Conservation (phyloP, 2,329 filamentous ascomycete species). For the Trichophyton schoenleinii region DNA sequence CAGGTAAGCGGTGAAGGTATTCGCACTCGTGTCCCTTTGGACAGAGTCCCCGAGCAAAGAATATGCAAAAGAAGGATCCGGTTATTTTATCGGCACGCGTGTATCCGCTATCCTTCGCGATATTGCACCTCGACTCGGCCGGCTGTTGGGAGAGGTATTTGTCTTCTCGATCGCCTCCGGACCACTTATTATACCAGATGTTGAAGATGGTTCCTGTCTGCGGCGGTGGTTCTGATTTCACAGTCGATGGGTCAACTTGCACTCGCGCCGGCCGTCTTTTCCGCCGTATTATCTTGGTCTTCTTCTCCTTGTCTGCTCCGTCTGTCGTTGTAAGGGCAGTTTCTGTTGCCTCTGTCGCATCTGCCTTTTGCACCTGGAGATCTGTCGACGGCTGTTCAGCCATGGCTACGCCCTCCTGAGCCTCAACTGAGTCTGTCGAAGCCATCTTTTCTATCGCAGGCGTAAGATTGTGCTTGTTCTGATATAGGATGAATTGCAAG, state of each 20-base stretch:
- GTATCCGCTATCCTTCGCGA: conserved; percentile 66
- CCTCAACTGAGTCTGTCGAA: conserved; percentile 9
- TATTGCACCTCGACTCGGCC: conserved; percentile 75
- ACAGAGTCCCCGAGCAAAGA: conserved; percentile 70
- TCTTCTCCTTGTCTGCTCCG: conserved; percentile 34
- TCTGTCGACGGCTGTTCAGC: background rate
- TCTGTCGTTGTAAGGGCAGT: conserved; percentile 21
- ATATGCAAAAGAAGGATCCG: conserved; percentile 84
- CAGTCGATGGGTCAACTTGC: conserved; percentile 73
- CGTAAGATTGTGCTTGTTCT: background rate
- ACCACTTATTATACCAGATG: conserved; percentile 99
- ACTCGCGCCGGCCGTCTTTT: conserved; percentile 81
- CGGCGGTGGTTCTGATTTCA: conserved; percentile 73
- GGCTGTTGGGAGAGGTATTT: conserved; percentile 72
- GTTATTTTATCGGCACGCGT: conserved; percentile 63
- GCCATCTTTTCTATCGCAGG: conserved; percentile 5
- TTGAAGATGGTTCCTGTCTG: conserved; percentile 96
- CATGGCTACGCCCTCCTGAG: conserved; percentile 1
- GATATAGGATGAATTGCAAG: background rate
- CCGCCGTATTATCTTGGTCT: conserved; percentile 79
- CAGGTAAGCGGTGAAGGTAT: conserved; percentile 80
- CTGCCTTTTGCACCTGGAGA: conserved; percentile 2
- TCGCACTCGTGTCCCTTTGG: conserved; percentile 87
- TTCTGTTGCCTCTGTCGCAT: conserved; percentile 12
- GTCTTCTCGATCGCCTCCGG: conserved; percentile 86